phyloP scores from a whole-genome alignment of 768 basidiomycete species.

The Panaeolus papilionaceus region DNA sequence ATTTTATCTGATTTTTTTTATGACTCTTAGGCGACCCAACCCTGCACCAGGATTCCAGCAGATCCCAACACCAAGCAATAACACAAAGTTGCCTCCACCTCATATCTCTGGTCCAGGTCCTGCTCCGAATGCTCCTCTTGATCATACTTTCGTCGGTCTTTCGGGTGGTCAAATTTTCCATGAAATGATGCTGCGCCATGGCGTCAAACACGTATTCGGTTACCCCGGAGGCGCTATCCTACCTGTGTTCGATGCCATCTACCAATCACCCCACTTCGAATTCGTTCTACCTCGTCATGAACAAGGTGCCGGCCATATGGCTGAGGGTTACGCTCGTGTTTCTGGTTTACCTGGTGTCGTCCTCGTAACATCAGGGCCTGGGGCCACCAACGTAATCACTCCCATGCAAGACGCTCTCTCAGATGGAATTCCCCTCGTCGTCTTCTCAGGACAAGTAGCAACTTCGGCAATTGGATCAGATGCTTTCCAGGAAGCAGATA shows the following conservation, averaged over 20 bases:
- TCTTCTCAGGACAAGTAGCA: constrained; percentile 98
- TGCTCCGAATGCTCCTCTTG: constrained; percentile 58
- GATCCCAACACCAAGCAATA: constrained; percentile 37
- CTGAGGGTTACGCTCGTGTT: constrained; percentile 97
- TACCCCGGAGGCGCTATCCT: constrained; percentile 99
- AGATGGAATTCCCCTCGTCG: constrained; percentile 93
- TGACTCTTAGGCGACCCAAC: constrained; percentile 57
- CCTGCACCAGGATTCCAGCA: constrained; percentile 62
- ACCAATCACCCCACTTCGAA: constrained; percentile 93
- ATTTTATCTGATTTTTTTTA: constrained; percentile 12
- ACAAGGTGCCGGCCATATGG: constrained; percentile 99
- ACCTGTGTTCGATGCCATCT: constrained; percentile 99
- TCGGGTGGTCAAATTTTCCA: constrained; percentile 98
- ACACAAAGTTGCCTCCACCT: constrained; percentile 38
- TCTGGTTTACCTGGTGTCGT: constrained; percentile 97
- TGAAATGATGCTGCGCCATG: constrained; percentile 99
- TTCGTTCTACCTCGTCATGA: constrained; percentile 97
- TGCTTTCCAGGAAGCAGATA: constrained; percentile 98
- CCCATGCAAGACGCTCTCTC: constrained; percentile 97
- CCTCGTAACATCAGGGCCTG: constrained; percentile 97
- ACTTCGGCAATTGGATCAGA: constrained; percentile 99
- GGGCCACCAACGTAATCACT: constrained; percentile 97
- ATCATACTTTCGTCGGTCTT: constrained; percentile 90
- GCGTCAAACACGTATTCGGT: constrained; percentile 95
- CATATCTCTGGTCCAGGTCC: constrained; percentile 44